These are phyloP conservation scores for Entoloma clypeatum DNA, from an alignment of 1,284 basidiomycete species.

Conservation along the genomic window DNA sequence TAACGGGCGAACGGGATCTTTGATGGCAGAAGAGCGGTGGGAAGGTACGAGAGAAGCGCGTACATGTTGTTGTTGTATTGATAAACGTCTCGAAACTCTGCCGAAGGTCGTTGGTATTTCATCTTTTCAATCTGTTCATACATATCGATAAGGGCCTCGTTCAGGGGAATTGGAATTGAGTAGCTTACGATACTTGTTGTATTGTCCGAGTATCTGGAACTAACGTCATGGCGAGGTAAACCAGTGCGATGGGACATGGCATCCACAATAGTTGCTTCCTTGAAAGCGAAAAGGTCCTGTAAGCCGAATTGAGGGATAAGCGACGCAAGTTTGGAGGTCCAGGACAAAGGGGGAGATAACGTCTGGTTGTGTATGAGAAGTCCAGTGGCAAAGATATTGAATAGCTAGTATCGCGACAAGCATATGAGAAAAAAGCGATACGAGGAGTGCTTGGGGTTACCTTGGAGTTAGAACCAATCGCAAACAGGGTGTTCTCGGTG, in stretches of 20 bases:
- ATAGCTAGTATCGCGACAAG: constrained; percentile 22
- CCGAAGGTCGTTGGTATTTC: constrained; percentile 18
- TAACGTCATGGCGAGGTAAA: constrained; percentile 22
- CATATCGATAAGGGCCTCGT: constrained; percentile 12
- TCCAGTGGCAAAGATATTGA: constrained; percentile 22
- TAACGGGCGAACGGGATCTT: constrained; percentile 20
- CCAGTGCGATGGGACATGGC: constrained; percentile 26
- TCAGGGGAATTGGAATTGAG: constrained; percentile 5
- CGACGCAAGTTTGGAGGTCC: constrained; percentile 21
- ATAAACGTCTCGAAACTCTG: constrained; percentile 21
- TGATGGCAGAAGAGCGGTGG: constrained; percentile 17
- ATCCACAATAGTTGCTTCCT: constrained; percentile 21
- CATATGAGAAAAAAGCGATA: background rate
- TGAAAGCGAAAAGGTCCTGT: constrained; percentile 17
- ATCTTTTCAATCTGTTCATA: constrained; percentile 20
- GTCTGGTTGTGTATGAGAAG: constrained; percentile 25
- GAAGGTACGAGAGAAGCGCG: constrained; percentile 19
- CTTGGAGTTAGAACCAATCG: constrained; percentile 24
- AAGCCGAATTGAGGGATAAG: constrained; percentile 16
- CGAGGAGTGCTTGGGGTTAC: constrained; percentile 1
- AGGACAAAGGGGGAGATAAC: constrained; percentile 21
- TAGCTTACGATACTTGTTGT: constrained; percentile 15
- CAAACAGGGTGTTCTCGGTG: constrained; percentile 21
- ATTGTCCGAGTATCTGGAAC: constrained; percentile 15
- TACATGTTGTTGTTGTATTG: constrained; percentile 28